A percentile compares a stretch with the other conserved stretches of the same genome.
These are phyloP conservation scores for Verbascum thapsus DNA, from an alignment of 257 asterid species.

Conservation along the genomic window DNA sequence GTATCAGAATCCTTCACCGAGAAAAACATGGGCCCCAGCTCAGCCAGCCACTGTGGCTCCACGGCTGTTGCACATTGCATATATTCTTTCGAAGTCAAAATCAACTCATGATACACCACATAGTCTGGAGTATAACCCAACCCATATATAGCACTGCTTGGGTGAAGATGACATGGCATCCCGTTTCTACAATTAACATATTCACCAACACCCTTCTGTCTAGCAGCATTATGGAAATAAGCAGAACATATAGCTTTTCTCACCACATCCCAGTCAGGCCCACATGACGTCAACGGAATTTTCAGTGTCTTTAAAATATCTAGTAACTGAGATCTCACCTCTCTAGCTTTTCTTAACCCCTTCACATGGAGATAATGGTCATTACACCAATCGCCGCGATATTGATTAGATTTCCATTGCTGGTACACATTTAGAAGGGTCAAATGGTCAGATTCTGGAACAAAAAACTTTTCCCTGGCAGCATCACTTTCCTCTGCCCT, in stretches of 20 bases:
- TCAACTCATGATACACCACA: constrained; percentile 88
- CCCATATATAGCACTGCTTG: constrained; percentile 88
- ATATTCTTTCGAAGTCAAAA: constrained; percentile 84
- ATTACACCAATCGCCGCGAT: constrained; percentile 94
- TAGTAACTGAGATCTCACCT: constrained; percentile 83
- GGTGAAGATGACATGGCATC: constrained; percentile 95
- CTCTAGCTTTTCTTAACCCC: constrained; percentile 86
- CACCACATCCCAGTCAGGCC: constrained; percentile 89
- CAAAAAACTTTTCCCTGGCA: constrained; percentile 91
- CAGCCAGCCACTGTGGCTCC: constrained; percentile 96
- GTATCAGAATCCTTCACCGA: constrained; percentile 89
- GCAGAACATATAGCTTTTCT: constrained; percentile 92
- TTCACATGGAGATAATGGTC: constrained; percentile 90
- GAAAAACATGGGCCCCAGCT: constrained; percentile 96
- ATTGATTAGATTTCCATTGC: constrained; percentile 84
- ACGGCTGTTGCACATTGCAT: constrained; percentile 93
- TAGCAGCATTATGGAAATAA: constrained; percentile 85
- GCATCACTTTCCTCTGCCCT: constrained; percentile 97
- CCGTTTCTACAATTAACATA: constrained; percentile 88
- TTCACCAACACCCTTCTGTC: constrained; percentile 84
- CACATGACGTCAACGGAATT: constrained; percentile 79
- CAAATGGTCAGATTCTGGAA: constrained; percentile 90
- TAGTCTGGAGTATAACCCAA: constrained; percentile 92
- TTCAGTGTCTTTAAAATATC: constrained; percentile 76
- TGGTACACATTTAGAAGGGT: constrained; percentile 84